A percentile compares a stretch with the other conserved stretches of the same genome.
Conservation (phyloP, 768 basidiomycete species). For the Collybia nuda region DNA sequence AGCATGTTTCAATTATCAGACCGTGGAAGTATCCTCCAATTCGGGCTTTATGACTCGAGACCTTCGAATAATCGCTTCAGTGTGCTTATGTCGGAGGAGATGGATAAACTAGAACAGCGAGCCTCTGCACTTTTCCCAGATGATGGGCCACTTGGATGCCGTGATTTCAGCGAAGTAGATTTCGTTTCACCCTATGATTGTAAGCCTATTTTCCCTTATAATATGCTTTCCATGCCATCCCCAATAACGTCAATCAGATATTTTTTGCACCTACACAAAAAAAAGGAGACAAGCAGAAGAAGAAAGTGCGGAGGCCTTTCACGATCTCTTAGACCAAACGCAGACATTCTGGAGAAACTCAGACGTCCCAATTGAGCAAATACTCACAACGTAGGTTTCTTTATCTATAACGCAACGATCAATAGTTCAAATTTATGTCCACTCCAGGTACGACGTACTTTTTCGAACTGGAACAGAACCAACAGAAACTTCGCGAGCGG, state of each 20-base stretch:
- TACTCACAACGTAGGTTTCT: slow-evolving; percentile 58
- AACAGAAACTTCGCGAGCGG: slow-evolving; percentile 38
- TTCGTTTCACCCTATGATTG: slow-evolving; percentile 55
- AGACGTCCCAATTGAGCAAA: slow-evolving; percentile 46
- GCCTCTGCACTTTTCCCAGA: slow-evolving; percentile 27
- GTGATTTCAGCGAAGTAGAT: slow-evolving; percentile 46
- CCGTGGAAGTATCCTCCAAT: slow-evolving; percentile 43
- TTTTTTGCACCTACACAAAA: slow-evolving; percentile 32
- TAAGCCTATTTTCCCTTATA: slow-evolving; percentile 34
- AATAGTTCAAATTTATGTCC: not conserved
- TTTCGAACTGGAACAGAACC: slow-evolving; percentile 55
- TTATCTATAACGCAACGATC: not conserved
- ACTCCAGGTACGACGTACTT: slow-evolving; percentile 59
- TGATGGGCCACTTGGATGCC: slow-evolving; percentile 43
- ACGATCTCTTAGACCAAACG: slow-evolving; percentile 52
- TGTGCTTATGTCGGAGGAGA: slow-evolving; percentile 38
- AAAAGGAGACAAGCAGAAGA: slow-evolving; percentile 26
- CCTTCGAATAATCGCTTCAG: slow-evolving; percentile 13
- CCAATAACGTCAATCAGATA: slow-evolving; percentile 23
- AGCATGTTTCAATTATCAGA: slow-evolving; percentile 48
- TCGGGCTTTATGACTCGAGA: slow-evolving; percentile 31
- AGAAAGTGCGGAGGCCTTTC: slow-evolving; percentile 37
- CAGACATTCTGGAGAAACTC: slow-evolving; percentile 55
- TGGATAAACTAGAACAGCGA: slow-evolving; percentile 33
- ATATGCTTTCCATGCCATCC: not conserved